Base-by-base conservation (phyloP, 2,329 filamentous ascomycete species). In the Ascochyta koolunga region DNA sequence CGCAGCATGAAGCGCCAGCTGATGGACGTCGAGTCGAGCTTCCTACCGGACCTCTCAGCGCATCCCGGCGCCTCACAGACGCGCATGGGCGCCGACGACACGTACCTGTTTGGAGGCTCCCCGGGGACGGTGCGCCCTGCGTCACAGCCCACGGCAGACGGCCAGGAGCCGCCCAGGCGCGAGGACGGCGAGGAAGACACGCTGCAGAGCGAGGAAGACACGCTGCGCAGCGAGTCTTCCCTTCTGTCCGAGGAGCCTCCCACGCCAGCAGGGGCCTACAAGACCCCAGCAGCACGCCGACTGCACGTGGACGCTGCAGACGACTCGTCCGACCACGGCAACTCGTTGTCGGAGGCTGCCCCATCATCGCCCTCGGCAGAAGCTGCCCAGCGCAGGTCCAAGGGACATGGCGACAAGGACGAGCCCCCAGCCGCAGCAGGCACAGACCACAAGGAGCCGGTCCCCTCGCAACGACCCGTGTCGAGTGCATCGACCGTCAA, bases 1-100 rank as follows among this genome's bases (percentile, higher is more conserved):
- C 76, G 76, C 46, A 83, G 85, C 63, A 86, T 87, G 82, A 80
- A 80, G 60, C 77, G 80, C 52, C 82, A 82, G 59, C 69, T 87
- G 58, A 80, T 84, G 77, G 84, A 87, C 60, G 79, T 86, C 50
- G 85, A 87, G 67, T 87, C 85, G 3, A 87, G 84, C 64, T 87
- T 87, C 61, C 57, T 87, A 38, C 84, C 84, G 0, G 83, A 86
- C 39, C 75, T 78, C 2, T 81, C 81, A 2, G 60, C 70, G 6
- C 63, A 66, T 19, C 62, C 55, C 9, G 67, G 66, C 18, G 56
- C 61, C 21, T 40, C 62, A 5, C 66, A 69, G 32, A 64, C 56
- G 2, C 59, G 57, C 25, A 37, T 61, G 8, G 78, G 78, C 35
- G 72, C 63, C 10, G 78, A 80, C 64, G 78, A 81, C 56, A 80